Evolutionary conservation across 805 yeast species (phyloP), one percentile per base, ranked within the genome.

Genomic region (Debaryomyces tyrocola): DNA sequence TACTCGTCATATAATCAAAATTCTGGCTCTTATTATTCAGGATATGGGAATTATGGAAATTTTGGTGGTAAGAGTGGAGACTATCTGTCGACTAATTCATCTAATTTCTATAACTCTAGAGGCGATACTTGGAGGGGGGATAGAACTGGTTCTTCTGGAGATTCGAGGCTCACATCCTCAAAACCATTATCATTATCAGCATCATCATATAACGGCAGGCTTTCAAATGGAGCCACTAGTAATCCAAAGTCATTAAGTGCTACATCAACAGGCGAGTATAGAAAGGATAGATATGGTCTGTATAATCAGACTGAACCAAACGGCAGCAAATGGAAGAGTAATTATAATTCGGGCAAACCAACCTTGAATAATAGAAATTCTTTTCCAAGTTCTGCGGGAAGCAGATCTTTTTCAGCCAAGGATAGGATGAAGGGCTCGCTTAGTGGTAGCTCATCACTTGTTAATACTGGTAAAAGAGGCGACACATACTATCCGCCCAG

Each of bases 401-500:
- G 56, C 28, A 45, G 59, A 20, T 21, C 56, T 10, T 59, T 50
- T 43, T 50, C 56, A 20, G 41, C 62, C 6, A 54, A 61, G 42
- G 66, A 57, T 33, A 51, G 65, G 40, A 42, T 45, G 34, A 56
- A 63, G 35, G 47, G 59, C 3, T 47, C 55, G 7, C 40, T 43
- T 20, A 46, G 37, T 11, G 48, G 54, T 14, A 51, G 56, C n/a
- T 50, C 57, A 20, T 48, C 57, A 3, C 39, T 58, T 12, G 46
- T 59, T 28, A 57, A 56, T 43, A 53, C 57, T 34, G 49, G 52
- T 2, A 58, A 51, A 43, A 43, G 56, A n/a, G 41, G 50, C 5
- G 70, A 66, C 45, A 59, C 67, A 5, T 66, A 66, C 48, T 66
- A 63, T 47, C 69, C 69, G 8, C 49, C 57, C 11, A 54, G 54